Evolutionary conservation across 1,284 basidiomycete species (phyloP).

Genomic region (Puccinia hordei): DNA sequence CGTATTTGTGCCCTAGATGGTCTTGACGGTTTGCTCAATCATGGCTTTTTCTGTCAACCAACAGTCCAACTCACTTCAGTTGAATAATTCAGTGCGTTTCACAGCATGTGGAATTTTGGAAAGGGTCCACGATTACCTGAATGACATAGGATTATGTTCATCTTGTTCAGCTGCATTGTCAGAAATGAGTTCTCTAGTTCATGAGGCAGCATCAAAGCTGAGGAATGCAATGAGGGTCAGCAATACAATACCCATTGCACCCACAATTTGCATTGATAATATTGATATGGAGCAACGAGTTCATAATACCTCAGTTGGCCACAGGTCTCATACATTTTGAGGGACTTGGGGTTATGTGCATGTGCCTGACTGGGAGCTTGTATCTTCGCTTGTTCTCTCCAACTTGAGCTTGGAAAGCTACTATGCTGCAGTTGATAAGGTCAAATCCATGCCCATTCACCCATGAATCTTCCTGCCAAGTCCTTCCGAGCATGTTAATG

Average conservation of each 20-base stretch:
- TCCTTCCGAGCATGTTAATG: too few species aligned
- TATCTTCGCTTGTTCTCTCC: background rate
- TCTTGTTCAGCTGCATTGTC: background rate
- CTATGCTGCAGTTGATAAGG: too few species aligned
- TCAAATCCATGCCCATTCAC: too few species aligned
- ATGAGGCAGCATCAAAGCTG: too few species aligned
- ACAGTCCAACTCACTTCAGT: background rate
- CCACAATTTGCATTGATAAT: too few species aligned
- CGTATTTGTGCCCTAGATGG: background rate
- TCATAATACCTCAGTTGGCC: background rate
- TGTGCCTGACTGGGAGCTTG: background rate
- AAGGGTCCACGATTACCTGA: too few species aligned
- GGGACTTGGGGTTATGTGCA: conserved; percentile 9
- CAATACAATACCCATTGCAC: too few species aligned
- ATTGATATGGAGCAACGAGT: background rate
- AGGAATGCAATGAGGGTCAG: too few species aligned
- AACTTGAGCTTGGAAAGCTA: background rate
- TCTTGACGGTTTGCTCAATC: background rate
- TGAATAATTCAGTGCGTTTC: background rate
- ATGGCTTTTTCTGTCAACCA: background rate
- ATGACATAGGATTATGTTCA: background rate
- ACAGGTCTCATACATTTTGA: background rate
- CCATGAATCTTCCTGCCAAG: too few species aligned
- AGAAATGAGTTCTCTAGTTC: background rate
- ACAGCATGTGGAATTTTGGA: background rate